phyloP scores from a whole-genome alignment of 257 asterid species.

The Solanum rostratum region DNA sequence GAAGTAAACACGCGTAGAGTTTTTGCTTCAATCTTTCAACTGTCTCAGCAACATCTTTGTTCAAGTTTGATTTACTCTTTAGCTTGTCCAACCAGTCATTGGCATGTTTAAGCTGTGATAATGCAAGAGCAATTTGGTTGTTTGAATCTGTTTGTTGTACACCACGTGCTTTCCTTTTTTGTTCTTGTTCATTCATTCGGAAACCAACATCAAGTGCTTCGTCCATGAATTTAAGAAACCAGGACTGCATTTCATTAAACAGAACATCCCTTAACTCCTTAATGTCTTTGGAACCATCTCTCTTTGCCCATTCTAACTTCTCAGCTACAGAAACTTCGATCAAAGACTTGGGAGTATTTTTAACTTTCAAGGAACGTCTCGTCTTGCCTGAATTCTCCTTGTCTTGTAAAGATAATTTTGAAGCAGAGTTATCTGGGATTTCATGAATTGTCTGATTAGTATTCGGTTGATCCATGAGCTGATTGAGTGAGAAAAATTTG shows the following conservation, averaged over 20 bases:
- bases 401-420: constrained; percentile 25
- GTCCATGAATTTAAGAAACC: constrained; percentile 75
- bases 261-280: constrained; percentile 38
- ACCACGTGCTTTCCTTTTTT: constrained; percentile 28
- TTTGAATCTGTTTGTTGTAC: constrained; percentile 26
- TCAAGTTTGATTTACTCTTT: constrained; percentile 22
- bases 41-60: constrained; percentile 28
- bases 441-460: constrained; percentile 20
- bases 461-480: constrained; percentile 48
- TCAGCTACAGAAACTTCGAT: constrained; percentile 25
- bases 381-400: constrained; percentile 33
- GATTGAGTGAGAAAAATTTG: constrained; percentile 64
- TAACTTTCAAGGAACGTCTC: constrained; percentile 6
- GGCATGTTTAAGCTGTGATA: constrained; percentile 72
- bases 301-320: constrained; percentile 67
- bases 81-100: constrained; percentile 70
- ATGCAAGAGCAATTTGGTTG: constrained; percentile 48
- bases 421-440: constrained; percentile 11
- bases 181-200: constrained; percentile 19
- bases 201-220: constrained; percentile 61
- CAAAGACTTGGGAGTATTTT: constrained; percentile 13
- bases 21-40: constrained; percentile 65
- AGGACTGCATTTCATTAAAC: constrained; percentile 33
- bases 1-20: constrained; percentile 64
- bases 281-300: constrained; percentile 33